Evolutionary conservation across 192 early-diverging fungal genomes (phyloP).

Genomic region (Entomortierella chlamydospora): DNA sequence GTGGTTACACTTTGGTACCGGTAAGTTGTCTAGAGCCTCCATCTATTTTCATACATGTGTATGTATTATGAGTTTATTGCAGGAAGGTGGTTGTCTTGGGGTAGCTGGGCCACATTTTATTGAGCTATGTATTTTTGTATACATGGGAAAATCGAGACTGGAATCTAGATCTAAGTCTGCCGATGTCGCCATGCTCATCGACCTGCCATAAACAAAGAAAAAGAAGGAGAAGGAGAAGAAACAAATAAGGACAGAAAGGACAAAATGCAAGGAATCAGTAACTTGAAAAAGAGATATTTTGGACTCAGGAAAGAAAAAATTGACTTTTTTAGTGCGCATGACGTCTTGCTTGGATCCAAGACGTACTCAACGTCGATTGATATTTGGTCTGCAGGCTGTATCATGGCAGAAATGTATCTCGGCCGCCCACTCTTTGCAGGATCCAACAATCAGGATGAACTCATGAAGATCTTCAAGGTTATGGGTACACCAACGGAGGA

Average conservation of each 20-base stretch:
- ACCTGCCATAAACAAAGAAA: neutral
- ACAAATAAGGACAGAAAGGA: neutral
- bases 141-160: slow-evolving; percentile 10
- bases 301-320: too few species aligned
- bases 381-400: slow-evolving; percentile 98
- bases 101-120: slow-evolving; percentile 6
- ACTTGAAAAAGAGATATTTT: too few species aligned
- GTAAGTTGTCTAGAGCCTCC: slow-evolving; percentile 1
- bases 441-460: slow-evolving; percentile 84
- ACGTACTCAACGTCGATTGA: slow-evolving; percentile 97
- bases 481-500: slow-evolving; percentile 83
- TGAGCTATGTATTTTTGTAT: neutral
- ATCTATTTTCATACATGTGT: neutral
- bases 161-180: neutral
- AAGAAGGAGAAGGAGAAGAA: neutral
- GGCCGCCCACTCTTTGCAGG: slow-evolving; percentile 86
- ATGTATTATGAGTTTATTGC: neutral
- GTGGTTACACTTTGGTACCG: slow-evolving; percentile 99
- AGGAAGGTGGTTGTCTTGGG: slow-evolving; percentile 10
- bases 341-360: slow-evolving; percentile 95
- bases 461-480: slow-evolving; percentile 81
- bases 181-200: neutral
- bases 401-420: slow-evolving; percentile 94
- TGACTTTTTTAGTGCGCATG: slow-evolving; percentile 70
- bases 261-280: neutral